A percentile compares a stretch with the other conserved stretches of the same genome.
Evolutionary conservation across 306 rosid species (phyloP).

Genomic region (Cotoneaster glaucophyllus): DNA sequence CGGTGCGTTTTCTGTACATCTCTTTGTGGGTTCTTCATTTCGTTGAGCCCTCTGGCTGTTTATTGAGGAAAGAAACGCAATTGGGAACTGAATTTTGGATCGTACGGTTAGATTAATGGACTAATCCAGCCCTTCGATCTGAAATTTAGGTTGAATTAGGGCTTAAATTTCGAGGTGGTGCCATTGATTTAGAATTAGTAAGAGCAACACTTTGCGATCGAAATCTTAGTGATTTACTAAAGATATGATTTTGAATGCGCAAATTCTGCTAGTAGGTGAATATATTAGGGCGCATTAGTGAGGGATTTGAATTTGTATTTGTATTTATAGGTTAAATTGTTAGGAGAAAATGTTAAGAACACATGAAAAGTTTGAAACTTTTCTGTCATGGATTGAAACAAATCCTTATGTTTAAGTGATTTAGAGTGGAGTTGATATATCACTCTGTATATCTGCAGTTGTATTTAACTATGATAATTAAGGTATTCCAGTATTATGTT

Average conservation of each 20-base stretch:
- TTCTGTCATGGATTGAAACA: not conserved
- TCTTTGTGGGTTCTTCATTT: not conserved
- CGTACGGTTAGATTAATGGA: not conserved
- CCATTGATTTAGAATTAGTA: not conserved
- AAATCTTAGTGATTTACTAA: not conserved
- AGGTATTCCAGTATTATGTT: not conserved
- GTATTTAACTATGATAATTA: not conserved
- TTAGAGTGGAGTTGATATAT: not conserved
- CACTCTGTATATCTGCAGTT: not conserved
- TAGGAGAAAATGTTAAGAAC: not conserved
- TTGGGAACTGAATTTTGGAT: slow-evolving; percentile 1
- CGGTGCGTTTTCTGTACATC: slow-evolving; percentile 41
- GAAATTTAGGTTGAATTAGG: not conserved
- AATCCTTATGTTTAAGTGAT: not conserved
- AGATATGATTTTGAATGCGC: not conserved
- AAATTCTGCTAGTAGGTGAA: not conserved
- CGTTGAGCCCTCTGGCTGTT: not conserved
- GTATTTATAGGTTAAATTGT: not conserved
- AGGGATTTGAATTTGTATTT: not conserved
- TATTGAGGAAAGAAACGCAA: not conserved
- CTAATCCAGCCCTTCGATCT: not conserved
- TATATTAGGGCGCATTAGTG: no score
- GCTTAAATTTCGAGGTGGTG: not conserved
- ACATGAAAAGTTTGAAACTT: not conserved
- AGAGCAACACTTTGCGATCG: not conserved